Conservation (phyloP, 768 basidiomycete genomes). For the Rhodotorula babjevae region DNA sequence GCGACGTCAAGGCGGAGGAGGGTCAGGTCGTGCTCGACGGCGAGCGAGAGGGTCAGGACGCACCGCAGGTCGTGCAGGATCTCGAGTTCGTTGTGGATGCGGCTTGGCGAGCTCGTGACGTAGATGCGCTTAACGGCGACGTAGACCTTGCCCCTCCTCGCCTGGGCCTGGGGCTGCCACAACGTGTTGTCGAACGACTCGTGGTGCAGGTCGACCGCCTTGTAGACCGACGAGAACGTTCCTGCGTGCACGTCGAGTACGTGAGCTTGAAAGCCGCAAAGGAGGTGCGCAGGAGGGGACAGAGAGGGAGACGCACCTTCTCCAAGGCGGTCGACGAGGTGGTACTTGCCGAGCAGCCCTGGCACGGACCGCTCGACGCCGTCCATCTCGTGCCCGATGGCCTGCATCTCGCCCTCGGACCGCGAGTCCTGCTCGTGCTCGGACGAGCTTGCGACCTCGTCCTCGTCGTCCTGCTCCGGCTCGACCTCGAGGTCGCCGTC, state of each 20-base stretch:
- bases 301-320: conserved; percentile 53
- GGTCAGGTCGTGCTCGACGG: conserved; percentile 37
- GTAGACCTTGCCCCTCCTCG: conserved; percentile 51
- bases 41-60: conserved; percentile 17
- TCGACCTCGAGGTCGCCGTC: neutral
- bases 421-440: conserved; percentile 24
- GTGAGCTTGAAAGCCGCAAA: neutral
- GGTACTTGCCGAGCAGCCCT: conserved; percentile 63
- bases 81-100: conserved; percentile 85
- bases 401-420: conserved; percentile 24
- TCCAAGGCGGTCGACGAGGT: conserved; percentile 80
- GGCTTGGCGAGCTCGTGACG: conserved; percentile 86
- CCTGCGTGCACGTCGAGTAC: conserved; percentile 50
- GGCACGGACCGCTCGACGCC: conserved; percentile 67
- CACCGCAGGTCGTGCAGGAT: conserved; percentile 69
- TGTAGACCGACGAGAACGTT: conserved; percentile 99
- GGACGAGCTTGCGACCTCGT: neutral
- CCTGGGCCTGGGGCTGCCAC: conserved; percentile 47
- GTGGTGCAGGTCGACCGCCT: conserved; percentile 79
- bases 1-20: neutral
- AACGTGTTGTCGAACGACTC: conserved; percentile 54
- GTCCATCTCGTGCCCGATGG: conserved; percentile 58
- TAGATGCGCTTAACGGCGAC: conserved; percentile 96
- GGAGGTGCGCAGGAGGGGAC: neutral
- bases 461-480: neutral